Conservation (phyloP, 75 land plant species). For the Ceratopteris richardii region DNA sequence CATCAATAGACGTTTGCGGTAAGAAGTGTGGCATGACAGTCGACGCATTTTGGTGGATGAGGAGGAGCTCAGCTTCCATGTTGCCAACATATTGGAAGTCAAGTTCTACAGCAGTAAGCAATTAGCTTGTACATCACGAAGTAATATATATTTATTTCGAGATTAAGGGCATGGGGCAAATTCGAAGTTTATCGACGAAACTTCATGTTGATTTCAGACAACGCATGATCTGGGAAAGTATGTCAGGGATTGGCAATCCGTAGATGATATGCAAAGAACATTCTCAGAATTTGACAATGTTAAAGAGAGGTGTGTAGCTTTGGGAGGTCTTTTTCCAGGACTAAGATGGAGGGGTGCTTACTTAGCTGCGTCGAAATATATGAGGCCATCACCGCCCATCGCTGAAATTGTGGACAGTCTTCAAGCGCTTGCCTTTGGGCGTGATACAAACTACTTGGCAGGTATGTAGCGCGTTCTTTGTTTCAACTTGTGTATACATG, state of each 20-base stretch:
- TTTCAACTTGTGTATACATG: not conserved
- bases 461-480: slow-evolving; percentile 9
- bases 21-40: slow-evolving; percentile 1
- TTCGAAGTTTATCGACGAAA: too few relatives aligned
- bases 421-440: slow-evolving; percentile 19
- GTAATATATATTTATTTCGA: too few relatives aligned
- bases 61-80: not conserved
- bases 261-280: slow-evolving; percentile 2
- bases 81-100: too few relatives aligned
- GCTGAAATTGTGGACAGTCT: not conserved
- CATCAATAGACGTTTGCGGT: slow-evolving; percentile 11
- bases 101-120: too few relatives aligned
- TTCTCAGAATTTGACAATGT: slow-evolving; percentile 3
- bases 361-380: slow-evolving; percentile 14
- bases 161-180: too few relatives aligned
- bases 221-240: slow-evolving; percentile 7
- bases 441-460: slow-evolving; percentile 11
- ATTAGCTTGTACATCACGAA: too few relatives aligned
- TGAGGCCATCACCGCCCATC: slow-evolving; percentile 14
- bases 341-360: slow-evolving; percentile 29
- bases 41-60: slow-evolving; percentile 16
- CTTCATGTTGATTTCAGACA: too few relatives aligned
- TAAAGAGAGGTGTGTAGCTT: slow-evolving; percentile 13
- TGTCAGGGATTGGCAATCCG: slow-evolving; percentile 12
- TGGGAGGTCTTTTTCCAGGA: slow-evolving; percentile 27